Conservation (phyloP, 2,329 filamentous ascomycete genomes). For the Calonectria hawksworthii region DNA sequence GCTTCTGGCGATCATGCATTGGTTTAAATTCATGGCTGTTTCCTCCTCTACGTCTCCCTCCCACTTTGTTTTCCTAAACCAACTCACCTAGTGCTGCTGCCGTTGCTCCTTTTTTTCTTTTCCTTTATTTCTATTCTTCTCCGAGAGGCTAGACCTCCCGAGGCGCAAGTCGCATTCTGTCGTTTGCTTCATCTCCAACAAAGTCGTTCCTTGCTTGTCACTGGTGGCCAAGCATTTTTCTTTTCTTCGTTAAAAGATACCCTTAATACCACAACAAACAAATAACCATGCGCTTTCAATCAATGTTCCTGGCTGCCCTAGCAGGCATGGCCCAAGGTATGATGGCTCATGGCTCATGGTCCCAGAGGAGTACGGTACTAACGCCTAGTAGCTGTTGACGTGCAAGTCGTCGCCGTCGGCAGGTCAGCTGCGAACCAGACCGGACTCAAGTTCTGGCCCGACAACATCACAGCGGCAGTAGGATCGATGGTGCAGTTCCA, state of each 20-base stretch:
- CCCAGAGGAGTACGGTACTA: neutral
- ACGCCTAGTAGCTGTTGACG: conserved; percentile 52
- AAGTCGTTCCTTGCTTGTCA: conserved; percentile 17
- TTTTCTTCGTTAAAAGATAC: conserved; percentile 34
- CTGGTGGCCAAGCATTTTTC: conserved; percentile 32
- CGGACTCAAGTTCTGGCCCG: conserved; percentile 73
- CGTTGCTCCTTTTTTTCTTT: conserved; percentile 40
- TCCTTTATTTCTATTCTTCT: conserved; percentile 36
- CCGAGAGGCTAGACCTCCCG: conserved; percentile 48
- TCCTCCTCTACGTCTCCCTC: conserved; percentile 34
- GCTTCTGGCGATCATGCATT: conserved; percentile 13
- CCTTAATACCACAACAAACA: conserved; percentile 43
- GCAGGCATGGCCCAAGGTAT: conserved; percentile 62
- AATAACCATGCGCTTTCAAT: conserved; percentile 65
- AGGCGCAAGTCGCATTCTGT: conserved; percentile 49
- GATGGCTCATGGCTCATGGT: conserved; percentile 21
- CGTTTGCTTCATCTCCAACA: neutral
- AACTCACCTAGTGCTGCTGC: conserved; percentile 32
- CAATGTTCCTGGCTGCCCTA: conserved; percentile 62
- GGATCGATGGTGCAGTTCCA: conserved; percentile 78
- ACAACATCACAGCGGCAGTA: conserved; percentile 72
- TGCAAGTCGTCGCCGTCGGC: conserved; percentile 77
- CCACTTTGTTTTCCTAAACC: conserved; percentile 40
- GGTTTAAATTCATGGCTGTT: conserved; percentile 58
- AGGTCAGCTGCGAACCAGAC: conserved; percentile 63